phyloP scores from a whole-genome alignment of 441 rosid genomes.

The Kokia cookei region DNA sequence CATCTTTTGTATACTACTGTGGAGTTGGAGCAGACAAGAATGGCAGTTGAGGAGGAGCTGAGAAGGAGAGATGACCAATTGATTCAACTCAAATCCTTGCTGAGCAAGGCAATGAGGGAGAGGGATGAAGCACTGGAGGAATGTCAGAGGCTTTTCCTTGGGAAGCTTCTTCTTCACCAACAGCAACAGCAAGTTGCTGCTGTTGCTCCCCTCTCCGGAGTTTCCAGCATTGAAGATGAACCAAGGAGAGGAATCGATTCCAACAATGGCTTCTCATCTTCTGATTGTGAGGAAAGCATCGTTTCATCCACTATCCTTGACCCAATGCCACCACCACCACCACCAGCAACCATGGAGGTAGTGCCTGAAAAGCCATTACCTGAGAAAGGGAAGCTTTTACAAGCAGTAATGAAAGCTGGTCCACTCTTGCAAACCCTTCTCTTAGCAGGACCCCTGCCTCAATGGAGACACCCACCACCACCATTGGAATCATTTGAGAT shows the following conservation, averaged over 20 bases:
- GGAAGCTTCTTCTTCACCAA: conserved; percentile 29
- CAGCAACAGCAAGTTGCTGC: conserved; percentile 1
- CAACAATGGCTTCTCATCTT: conserved; percentile 47
- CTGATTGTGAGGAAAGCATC: conserved; percentile 90
- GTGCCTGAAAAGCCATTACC: conserved; percentile 57
- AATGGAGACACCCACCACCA: conserved; percentile 91
- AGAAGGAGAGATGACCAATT: conserved; percentile 45
- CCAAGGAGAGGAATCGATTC: conserved; percentile 39
- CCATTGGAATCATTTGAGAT: conserved; percentile 68
- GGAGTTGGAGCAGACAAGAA: conserved; percentile 56
- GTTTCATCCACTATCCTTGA: conserved; percentile 62
- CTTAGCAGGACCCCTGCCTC: conserved; percentile 85
- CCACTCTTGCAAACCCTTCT: conserved; percentile 82
- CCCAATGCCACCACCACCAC: conserved; percentile 24
- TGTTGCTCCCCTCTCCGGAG: conserved; percentile 36
- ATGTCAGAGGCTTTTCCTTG: conserved; percentile 38
- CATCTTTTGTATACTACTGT: conserved; percentile 40
- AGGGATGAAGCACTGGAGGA: conserved; percentile 48
- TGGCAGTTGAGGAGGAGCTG: conserved; percentile 49
- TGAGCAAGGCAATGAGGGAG: conserved; percentile 39
- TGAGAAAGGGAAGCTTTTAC: conserved; percentile 78
- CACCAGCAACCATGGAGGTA: conserved; percentile 13
- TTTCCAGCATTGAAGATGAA: conserved; percentile 56
- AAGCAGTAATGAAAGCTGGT: conserved; percentile 85
- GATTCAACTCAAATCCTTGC: conserved; percentile 34